These are phyloP conservation scores for Xylaria flabelliformis DNA, from an alignment of 495 filamentous ascomycete species.

Conservation along the genomic window DNA sequence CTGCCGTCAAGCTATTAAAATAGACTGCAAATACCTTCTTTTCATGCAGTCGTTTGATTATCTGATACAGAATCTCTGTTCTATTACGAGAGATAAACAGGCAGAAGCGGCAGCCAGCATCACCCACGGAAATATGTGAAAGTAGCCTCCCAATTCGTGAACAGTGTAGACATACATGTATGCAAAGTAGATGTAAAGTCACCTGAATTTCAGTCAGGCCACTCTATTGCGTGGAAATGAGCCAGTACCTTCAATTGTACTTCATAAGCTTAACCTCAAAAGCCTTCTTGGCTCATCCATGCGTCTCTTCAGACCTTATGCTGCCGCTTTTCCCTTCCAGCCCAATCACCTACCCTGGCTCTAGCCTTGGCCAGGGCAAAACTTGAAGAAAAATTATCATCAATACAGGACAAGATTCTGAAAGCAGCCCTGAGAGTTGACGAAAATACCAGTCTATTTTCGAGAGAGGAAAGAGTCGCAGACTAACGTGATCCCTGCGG, in stretches of 20 bases:
- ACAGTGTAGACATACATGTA: conserved; percentile 22
- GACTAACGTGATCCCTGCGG: conserved; percentile 36
- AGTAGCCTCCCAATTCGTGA: neutral
- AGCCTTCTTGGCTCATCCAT: conserved; percentile 16
- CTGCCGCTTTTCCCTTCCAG: conserved; percentile 32
- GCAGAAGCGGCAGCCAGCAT: conserved; percentile 13
- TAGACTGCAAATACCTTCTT: conserved; percentile 1
- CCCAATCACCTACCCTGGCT: conserved; percentile 35
- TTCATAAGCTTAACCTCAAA: conserved; percentile 14
- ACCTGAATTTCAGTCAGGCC: conserved; percentile 16
- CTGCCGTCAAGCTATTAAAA: neutral
- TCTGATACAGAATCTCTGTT: conserved; percentile 8
- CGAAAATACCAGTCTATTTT: conserved; percentile 44
- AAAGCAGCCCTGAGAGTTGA: conserved; percentile 40
- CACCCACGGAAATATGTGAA: neutral
- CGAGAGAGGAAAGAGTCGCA: conserved; percentile 30
- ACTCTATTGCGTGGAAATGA: conserved; percentile 15
- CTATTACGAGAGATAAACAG: conserved; percentile 20
- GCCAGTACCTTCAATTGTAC: conserved; percentile 28
- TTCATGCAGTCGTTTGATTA: conserved; percentile 6
- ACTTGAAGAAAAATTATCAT: conserved; percentile 38
- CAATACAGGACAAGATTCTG: conserved; percentile 42
- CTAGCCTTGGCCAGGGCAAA: conserved; percentile 35
- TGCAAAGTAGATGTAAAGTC: conserved; percentile 22
- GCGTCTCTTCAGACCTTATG: conserved; percentile 33